Conservation (phyloP, 2,329 filamentous ascomycete genomes). For the Penicillium sp. region DNA sequence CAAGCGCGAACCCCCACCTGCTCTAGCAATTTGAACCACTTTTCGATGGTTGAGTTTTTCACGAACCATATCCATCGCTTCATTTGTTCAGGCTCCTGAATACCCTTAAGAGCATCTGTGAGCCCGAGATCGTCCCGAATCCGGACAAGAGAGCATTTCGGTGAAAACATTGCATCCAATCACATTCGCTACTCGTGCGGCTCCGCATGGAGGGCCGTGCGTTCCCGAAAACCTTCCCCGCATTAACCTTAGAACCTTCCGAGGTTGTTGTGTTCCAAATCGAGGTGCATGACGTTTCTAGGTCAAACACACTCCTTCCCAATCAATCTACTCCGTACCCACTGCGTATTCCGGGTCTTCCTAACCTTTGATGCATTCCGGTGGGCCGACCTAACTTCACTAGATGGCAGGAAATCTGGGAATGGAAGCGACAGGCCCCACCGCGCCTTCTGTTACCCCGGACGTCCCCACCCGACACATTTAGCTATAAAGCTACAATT, state of each 20-base stretch:
- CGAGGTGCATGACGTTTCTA: background rate
- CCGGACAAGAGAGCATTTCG: background rate
- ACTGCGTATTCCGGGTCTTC: too few species aligned
- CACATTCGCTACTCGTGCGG: conserved; percentile 5
- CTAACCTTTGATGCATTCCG: background rate
- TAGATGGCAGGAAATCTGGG: background rate
- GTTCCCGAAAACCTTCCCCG: conserved; percentile 15
- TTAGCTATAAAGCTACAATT: conserved; percentile 9
- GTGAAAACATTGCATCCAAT: background rate
- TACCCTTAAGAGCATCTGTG: background rate
- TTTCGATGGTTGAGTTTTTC: background rate
- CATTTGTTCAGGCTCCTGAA: background rate
- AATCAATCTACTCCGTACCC: background rate
- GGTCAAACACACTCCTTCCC: background rate
- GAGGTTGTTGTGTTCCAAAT: background rate
- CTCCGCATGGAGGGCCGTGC: conserved; percentile 11
- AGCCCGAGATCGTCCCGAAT: background rate
- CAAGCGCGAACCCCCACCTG: background rate
- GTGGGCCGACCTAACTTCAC: conserved; percentile 5
- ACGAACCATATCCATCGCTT: accelerated
- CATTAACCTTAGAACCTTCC: background rate
- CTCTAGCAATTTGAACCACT: background rate
- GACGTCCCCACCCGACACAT: background rate
- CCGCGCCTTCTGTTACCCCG: background rate
- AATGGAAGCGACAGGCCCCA: background rate